Evolutionary conservation across 176 grass and related monocot genomes (phyloP).

Genomic region (Paspalum notatum): DNA sequence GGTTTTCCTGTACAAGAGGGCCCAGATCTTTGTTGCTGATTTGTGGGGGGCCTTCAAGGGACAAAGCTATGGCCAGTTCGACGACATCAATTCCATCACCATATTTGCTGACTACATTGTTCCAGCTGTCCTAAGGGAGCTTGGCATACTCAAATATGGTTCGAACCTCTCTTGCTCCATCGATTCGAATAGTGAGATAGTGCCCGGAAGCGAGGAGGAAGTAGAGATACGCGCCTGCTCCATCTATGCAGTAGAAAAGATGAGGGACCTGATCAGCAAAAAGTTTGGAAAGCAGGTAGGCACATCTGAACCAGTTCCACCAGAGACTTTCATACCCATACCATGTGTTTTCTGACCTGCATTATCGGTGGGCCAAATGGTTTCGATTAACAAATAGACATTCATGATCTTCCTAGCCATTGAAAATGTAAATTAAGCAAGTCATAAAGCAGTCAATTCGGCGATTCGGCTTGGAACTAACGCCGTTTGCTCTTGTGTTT

Average conservation of each 20-base stretch:
- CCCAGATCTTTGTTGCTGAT: slow-evolving; percentile 96
- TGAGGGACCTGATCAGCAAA: slow-evolving; percentile 74
- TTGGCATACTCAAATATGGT: slow-evolving; percentile 88
- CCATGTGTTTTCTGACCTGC: slow-evolving; percentile 13
- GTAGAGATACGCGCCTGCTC: slow-evolving; percentile 90
- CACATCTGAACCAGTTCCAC: slow-evolving; percentile 25
- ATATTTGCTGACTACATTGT: slow-evolving; percentile 96
- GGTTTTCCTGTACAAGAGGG: slow-evolving; percentile 97
- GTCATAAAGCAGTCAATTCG: slow-evolving; percentile 31
- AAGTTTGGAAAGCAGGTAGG: slow-evolving; percentile 89
- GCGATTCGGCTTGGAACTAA: slow-evolving; percentile 32
- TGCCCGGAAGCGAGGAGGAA: slow-evolving; percentile 86
- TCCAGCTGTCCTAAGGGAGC: slow-evolving; percentile 81
- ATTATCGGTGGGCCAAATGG: background rate
- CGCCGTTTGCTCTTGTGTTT: slow-evolving; percentile 34
- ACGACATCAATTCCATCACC: slow-evolving; percentile 75
- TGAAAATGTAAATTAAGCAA: background rate
- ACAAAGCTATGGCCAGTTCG: slow-evolving; percentile 68
- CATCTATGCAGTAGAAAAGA: slow-evolving; percentile 90
- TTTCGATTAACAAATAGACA: background rate
- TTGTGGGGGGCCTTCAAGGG: slow-evolving; percentile 96
- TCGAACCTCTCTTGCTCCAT: slow-evolving; percentile 60
- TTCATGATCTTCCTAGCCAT: background rate
- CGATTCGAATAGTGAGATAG: slow-evolving; percentile 76
- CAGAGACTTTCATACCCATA: slow-evolving; percentile 12